These are phyloP conservation scores for Exophiala sp. DNA, from an alignment of 2,329 filamentous ascomycete genomes.

Conservation along the genomic window DNA sequence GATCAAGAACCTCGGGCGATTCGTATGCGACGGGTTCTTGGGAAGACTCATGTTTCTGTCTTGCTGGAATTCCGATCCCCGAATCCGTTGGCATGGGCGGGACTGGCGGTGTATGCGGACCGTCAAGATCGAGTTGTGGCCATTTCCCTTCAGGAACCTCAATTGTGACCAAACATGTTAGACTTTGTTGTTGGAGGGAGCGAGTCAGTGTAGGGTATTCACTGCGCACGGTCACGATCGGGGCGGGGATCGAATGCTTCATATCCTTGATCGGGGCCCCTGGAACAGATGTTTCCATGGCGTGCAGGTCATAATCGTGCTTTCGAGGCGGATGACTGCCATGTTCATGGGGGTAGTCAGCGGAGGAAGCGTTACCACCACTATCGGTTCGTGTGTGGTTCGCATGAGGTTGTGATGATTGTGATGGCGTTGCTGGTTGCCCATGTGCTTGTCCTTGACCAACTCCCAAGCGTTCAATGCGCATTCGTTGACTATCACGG, in stretches of 20 bases:
- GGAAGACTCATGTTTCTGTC: conserved; percentile 30
- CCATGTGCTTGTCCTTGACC: conserved; percentile 13
- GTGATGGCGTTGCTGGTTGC: background rate
- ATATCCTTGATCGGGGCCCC: conserved; percentile 62
- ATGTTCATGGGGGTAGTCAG: conserved; percentile 58
- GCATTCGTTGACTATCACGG: conserved; percentile 40
- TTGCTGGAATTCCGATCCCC: conserved; percentile 42
- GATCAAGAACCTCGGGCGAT: conserved; percentile 67
- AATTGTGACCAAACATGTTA: conserved; percentile 89
- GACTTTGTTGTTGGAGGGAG: conserved; percentile 86
- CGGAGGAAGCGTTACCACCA: conserved; percentile 63
- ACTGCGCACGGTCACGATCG: conserved; percentile 87
- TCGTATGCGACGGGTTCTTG: conserved; percentile 49
- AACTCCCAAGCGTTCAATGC: conserved; percentile 42
- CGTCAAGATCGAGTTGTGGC: conserved; percentile 79
- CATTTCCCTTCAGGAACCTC: conserved; percentile 92
- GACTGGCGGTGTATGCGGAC: conserved; percentile 51
- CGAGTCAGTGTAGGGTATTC: conserved; percentile 92
- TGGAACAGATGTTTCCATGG: conserved; percentile 80
- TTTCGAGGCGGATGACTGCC: conserved; percentile 57
- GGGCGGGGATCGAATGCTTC: conserved; percentile 83
- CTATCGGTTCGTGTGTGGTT: conserved; percentile 71
- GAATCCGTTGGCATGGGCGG: conserved; percentile 45
- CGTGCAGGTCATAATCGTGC: conserved; percentile 92
- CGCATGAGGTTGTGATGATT: background rate